Evolutionary conservation across 1,139 yeast species (phyloP).

Genomic region (Lodderomyces theae): DNA sequence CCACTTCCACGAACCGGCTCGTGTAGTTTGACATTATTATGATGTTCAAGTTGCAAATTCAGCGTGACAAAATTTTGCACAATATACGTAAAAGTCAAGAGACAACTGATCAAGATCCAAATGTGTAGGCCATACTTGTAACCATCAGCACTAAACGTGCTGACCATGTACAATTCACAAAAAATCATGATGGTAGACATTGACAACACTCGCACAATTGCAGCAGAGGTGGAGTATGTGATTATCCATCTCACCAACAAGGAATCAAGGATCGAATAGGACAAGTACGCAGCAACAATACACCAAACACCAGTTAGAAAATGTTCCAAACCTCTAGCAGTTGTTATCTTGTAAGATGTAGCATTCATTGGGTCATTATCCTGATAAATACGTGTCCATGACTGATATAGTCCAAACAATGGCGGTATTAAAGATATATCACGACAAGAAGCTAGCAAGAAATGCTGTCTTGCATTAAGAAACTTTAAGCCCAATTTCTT

Average conservation of each 20-base stretch:
- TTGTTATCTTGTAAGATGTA: conserved; percentile 28
- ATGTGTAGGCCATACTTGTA: conserved; percentile 71
- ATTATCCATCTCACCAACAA: conserved; percentile 93
- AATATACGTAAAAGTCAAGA: conserved; percentile 78
- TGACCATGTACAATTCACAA: conserved; percentile 63
- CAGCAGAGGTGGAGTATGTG: conserved; percentile 83
- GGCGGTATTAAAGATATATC: conserved; percentile 72
- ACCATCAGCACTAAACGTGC: conserved; percentile 53
- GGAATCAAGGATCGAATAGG: conserved; percentile 84
- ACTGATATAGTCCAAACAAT: conserved; percentile 52
- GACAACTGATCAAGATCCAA: conserved; percentile 87
- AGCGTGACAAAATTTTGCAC: conserved; percentile 88
- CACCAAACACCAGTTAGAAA: conserved; percentile 78
- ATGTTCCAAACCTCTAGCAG: conserved; percentile 67
- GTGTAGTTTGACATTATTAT: background rate
- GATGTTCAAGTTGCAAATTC: conserved; percentile 55
- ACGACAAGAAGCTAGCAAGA: conserved; percentile 67
- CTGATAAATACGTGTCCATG: conserved; percentile 49
- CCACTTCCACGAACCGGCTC: background rate
- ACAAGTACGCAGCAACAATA: conserved; percentile 77
- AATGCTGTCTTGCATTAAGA: conserved; percentile 73
- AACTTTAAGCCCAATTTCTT: conserved; percentile 63
- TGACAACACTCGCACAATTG: conserved; percentile 79
- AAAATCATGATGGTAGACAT: conserved; percentile 74
- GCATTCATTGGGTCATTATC: conserved; percentile 16